Evolutionary conservation across 176 grass and related monocot species (phyloP).

Genomic region (Cocos nucifera): DNA sequence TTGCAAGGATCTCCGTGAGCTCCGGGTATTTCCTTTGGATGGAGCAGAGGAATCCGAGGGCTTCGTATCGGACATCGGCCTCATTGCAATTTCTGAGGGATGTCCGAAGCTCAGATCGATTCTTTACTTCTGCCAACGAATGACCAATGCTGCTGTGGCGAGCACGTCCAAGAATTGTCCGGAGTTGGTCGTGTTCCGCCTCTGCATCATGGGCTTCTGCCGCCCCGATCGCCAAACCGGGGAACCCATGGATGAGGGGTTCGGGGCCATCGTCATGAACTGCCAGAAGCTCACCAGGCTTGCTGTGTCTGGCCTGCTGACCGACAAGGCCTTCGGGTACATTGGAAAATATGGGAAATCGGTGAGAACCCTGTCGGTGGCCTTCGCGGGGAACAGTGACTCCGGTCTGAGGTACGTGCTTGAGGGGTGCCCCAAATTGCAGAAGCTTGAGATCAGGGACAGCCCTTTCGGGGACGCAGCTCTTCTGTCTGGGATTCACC

Average conservation of each 20-base stretch:
- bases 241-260: conserved; percentile 81
- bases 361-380: conserved; percentile 72
- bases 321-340: conserved; percentile 69
- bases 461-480: conserved; percentile 74
- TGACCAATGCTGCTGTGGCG: conserved; percentile 79
- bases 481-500: conserved; percentile 63
- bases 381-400: conserved; percentile 76
- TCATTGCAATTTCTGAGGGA: conserved; percentile 62
- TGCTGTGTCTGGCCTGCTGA: conserved; percentile 76
- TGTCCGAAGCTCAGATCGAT: conserved; percentile 61
- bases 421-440: conserved; percentile 66
- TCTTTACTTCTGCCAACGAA: conserved; percentile 85
- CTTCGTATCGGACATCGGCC: conserved; percentile 59
- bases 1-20: conserved; percentile 70
- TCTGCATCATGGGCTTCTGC: conserved; percentile 86
- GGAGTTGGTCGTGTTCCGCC: conserved; percentile 69
- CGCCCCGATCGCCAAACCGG: conserved; percentile 53
- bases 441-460: conserved; percentile 98
- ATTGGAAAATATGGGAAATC: conserved; percentile 76
- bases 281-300: conserved; percentile 85
- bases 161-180: conserved; percentile 68
- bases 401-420: conserved; percentile 55
- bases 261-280: conserved; percentile 76
- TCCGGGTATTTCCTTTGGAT: conserved; percentile 68
- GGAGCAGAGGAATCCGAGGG: conserved; percentile 65